Evolutionary conservation across 2,329 filamentous ascomycete species (phyloP).

Genomic region (Ascochyta lentis): DNA sequence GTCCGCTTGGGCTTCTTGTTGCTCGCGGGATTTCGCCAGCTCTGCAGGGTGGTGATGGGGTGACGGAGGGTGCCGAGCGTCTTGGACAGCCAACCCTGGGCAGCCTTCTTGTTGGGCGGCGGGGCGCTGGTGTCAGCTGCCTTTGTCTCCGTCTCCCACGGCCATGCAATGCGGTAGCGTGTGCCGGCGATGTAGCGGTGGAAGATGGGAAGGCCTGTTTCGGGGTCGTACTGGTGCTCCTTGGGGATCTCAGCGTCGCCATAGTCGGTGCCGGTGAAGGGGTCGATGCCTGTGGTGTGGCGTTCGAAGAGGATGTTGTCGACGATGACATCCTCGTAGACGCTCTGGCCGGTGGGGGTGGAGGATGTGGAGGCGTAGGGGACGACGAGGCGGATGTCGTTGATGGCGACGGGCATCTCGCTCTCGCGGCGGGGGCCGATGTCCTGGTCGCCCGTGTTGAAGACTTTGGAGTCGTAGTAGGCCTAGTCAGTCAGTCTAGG

Average conservation of each 20-base stretch:
- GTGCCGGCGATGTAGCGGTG: constrained; percentile 48
- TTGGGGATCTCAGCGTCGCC: constrained; percentile 33
- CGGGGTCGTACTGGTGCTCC: constrained; percentile 40
- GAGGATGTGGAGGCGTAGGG: constrained; percentile 60
- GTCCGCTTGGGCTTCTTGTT: constrained; percentile 2
- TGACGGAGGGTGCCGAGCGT: constrained; percentile 26
- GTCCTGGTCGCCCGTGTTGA: constrained; percentile 26
- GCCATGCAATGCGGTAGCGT: constrained; percentile 39
- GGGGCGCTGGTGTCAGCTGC: constrained; percentile 10
- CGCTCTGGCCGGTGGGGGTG: constrained; percentile 66
- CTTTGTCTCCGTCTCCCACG: constrained; percentile 34
- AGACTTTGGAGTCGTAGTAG: constrained; percentile 53
- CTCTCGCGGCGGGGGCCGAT: constrained; percentile 55
- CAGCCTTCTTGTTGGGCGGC: constrained; percentile 15
- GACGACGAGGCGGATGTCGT: constrained; percentile 80
- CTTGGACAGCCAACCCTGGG: constrained; percentile 21
- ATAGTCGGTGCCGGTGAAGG: constrained; percentile 40
- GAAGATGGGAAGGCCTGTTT: constrained; percentile 39
- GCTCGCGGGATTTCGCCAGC: constrained; percentile 22
- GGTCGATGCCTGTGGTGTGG: constrained; percentile 41
- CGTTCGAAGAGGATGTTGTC: constrained; percentile 42
- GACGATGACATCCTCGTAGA: constrained; percentile 62
- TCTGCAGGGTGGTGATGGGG: constrained; percentile 25
- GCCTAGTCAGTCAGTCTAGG: constrained; percentile 37
- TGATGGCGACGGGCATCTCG: constrained; percentile 68